A percentile compares a stretch with the other conserved stretches of the same genome.
Evolutionary conservation across 2,329 filamentous ascomycete species (phyloP).

Genomic region (Hawksworthiomyces lignivorus): DNA sequence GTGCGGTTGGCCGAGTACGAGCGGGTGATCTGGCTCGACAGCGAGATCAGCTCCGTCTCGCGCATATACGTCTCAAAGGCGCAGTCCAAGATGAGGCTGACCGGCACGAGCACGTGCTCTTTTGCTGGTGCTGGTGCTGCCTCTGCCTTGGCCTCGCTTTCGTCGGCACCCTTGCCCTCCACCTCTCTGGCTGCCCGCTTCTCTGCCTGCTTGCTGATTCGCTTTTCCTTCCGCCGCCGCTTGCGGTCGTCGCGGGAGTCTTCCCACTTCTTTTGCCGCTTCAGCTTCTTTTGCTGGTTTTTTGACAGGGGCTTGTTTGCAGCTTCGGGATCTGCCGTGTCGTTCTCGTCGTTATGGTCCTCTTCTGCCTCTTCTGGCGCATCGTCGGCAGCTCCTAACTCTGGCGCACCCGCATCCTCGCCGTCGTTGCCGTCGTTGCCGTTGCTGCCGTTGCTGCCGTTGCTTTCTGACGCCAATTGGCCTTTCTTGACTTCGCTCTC

Average conservation of each 20-base stretch:
- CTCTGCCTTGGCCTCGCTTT: conserved; percentile 24
- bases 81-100: conserved; percentile 83
- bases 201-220: conserved; percentile 37
- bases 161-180: conserved; percentile 37
- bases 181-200: conserved; percentile 43
- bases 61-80: conserved; percentile 86
- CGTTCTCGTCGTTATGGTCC: not conserved
- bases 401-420: no score
- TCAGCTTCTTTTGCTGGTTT: conserved; percentile 74
- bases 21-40: conserved; percentile 76
- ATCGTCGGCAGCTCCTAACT: no score
- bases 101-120: conserved; percentile 40
- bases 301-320: conserved; percentile 56
- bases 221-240: conserved; percentile 46
- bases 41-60: conserved; percentile 75
- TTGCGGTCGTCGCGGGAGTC: conserved; percentile 55
- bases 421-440: no score
- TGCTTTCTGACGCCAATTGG: not conserved
- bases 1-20: conserved; percentile 82
- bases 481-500: not conserved
- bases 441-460: no score
- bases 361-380: not conserved
- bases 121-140: conserved; percentile 18
- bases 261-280: conserved; percentile 67
- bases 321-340: not conserved